Percentiles rank a stretch among this genome's conserved stretches.
phyloP scores from a whole-genome alignment of 441 rosid species.

The Populus hybrid region DNA sequence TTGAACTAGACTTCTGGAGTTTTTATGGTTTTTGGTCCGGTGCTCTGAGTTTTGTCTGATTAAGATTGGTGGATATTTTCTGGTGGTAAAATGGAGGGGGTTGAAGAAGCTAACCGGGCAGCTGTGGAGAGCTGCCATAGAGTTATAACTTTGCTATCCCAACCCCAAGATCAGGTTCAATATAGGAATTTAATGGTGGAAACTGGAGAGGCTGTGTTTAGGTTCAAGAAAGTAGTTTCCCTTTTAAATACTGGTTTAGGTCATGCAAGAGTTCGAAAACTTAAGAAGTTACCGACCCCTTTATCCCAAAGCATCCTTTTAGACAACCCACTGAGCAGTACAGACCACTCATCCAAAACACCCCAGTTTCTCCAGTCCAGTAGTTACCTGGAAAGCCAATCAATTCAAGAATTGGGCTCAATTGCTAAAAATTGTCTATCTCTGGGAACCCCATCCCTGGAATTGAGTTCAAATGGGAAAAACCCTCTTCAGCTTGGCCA shows the following conservation, averaged over 20 bases:
- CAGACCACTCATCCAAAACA: conserved; percentile 43
- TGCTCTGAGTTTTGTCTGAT: conserved; percentile 17
- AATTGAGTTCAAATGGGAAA: conserved; percentile 55
- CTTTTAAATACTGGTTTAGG: conserved; percentile 66
- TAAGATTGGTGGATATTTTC: conserved; percentile 22
- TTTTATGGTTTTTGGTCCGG: conserved; percentile 22
- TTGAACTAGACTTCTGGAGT: conserved; percentile 13
- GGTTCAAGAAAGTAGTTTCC: conserved; percentile 75
- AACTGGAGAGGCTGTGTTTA: conserved; percentile 75
- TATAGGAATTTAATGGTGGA: conserved; percentile 55
- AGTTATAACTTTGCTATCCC: conserved; percentile 48
- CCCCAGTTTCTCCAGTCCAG: conserved; percentile 42
- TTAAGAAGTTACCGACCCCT: conserved; percentile 46
- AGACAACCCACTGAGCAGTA: conserved; percentile 42
- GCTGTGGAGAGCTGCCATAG: conserved; percentile 74
- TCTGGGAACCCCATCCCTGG: conserved; percentile 49
- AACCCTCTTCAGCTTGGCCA: conserved; percentile 43
- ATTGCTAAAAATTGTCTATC: conserved; percentile 47
- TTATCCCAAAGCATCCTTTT: conserved; percentile 49
- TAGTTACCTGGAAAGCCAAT: conserved; percentile 31
- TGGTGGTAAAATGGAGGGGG: conserved; percentile 64
- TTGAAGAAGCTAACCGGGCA: conserved; percentile 76
- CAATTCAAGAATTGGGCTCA: conserved; percentile 53
- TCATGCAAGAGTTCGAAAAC: conserved; percentile 89
- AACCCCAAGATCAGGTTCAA: conserved; percentile 56